Base-by-base conservation (phyloP, 768 basidiomycete genomes). In the Porpolomopsis calyptriformis region DNA sequence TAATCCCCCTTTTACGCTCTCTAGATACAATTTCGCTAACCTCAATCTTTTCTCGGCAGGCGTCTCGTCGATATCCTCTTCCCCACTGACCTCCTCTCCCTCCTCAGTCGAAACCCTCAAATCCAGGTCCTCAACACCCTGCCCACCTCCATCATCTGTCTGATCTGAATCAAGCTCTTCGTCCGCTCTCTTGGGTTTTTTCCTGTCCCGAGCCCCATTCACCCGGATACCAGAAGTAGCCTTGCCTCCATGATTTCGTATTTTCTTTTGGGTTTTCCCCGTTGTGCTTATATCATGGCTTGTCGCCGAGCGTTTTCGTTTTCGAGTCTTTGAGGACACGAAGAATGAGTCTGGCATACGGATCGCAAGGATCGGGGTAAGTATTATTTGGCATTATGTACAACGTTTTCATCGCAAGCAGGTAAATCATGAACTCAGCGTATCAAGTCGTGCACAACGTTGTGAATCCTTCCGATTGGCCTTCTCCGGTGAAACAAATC, bases 21-120 rank as follows among this genome's bases (percentile, higher is more conserved):
- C 80, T 33, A 99, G 68, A 62, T 98, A 97, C 51, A 94, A 62
- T 61, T 91, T 85, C 4, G 94, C 93, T 31, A 99, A 67, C 48
- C 96, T 69, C 16, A 99, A 69, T 49, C 96, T 70, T 65, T 98
- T 99, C 70, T 91, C 81, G 0, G 90, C 91, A 2, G 91, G 88
- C 4, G 91, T 94, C 66, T 97, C 94, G 52, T 80, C 70, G 52
- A 81, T 77, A 53, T 92, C 82, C 55, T 96, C 91, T 34, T 91
- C 89, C 4, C 78, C 85, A 53, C 84, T 85, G 22, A 68, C 72
- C 2, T 71, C 74, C 12, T 64, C 71, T 50, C 80, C 80, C 22
- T 68, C 64, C 48, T 76, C 72, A 27, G 69, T 69, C 8, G 62
- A 64, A 1, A 44, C 49, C 14, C 73, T 60, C 39, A 85, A 65